phyloP scores from a whole-genome alignment of 2,329 filamentous ascomycete species.

The Cercospora sp. region DNA sequence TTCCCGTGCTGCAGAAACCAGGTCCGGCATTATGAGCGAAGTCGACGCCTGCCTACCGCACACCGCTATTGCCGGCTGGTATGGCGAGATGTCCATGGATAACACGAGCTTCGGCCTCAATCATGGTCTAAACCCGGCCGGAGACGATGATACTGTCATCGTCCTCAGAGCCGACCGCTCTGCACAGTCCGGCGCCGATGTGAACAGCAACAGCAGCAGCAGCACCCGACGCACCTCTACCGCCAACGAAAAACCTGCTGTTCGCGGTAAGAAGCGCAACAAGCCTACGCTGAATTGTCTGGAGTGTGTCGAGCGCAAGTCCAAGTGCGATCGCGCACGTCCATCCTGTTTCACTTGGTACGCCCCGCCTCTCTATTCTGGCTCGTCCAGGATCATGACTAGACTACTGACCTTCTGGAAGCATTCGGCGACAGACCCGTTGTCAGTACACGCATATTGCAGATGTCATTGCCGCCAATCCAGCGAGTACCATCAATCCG shows the following conservation, averaged over 20 bases:
- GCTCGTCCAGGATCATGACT: neutral
- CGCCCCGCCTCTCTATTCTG: neutral
- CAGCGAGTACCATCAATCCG: neutral
- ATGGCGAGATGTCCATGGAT: neutral
- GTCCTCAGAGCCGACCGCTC: neutral
- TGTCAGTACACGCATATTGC: constrained; percentile 1
- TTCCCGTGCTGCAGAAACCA: neutral
- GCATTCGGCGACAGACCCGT: neutral
- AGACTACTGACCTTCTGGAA: neutral
- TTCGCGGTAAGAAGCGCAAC: constrained; percentile 60
- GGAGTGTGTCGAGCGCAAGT: constrained; percentile 79
- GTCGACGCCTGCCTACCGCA: neutral
- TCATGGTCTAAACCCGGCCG: neutral
- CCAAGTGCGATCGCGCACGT: constrained; percentile 75
- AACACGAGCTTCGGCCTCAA: neutral
- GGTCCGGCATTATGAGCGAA: neutral
- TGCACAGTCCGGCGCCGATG: neutral
- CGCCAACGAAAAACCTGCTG: neutral
- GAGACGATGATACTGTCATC: neutral
- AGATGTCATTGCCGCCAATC: neutral
- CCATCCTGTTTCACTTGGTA: constrained; percentile 43
- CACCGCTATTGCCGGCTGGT: neutral
- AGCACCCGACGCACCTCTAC: neutral
- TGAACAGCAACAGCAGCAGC: neutral
- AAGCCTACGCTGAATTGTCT: constrained; percentile 77